These are phyloP conservation scores for Suillus spraguei DNA, from an alignment of 768 basidiomycete genomes.

Conservation along the genomic window DNA sequence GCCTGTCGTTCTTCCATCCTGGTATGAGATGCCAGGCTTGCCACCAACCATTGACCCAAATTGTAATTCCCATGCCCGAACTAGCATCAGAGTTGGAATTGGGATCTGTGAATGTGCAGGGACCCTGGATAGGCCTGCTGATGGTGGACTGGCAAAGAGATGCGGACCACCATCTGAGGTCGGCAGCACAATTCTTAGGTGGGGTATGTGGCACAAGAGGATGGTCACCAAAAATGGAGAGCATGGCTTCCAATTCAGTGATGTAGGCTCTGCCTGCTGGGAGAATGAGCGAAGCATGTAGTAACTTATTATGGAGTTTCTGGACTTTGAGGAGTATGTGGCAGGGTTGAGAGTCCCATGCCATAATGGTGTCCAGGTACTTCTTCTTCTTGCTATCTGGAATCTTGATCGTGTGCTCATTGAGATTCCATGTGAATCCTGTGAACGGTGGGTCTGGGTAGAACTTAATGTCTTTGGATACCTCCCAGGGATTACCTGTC, in stretches of 20 bases:
- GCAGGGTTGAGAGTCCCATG: conserved; percentile 30
- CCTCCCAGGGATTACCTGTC: conserved; percentile 35
- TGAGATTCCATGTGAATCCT: conserved; percentile 37
- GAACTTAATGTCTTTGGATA: conserved; percentile 32
- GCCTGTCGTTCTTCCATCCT: neutral
- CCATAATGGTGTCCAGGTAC: conserved; percentile 17
- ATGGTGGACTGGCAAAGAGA: neutral
- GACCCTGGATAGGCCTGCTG: neutral
- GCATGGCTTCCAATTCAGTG: too few relatives aligned
- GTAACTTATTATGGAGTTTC: neutral
- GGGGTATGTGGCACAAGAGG: neutral
- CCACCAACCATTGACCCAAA: neutral
- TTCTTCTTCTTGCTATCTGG: conserved; percentile 27
- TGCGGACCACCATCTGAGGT: neutral
- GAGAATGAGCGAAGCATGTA: neutral
- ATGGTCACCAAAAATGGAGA: neutral
- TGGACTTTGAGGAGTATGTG: neutral
- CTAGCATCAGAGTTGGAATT: neutral
- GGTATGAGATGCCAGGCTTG: neutral
- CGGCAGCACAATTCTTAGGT: neutral
- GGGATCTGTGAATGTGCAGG: neutral
- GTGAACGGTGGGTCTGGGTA: conserved; percentile 22
- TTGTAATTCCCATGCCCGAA: neutral
- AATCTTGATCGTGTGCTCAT: conserved; percentile 24
- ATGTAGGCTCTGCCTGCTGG: too few relatives aligned